Evolutionary conservation across 2,329 filamentous ascomycete species (phyloP), one percentile per base, ranked within the genome.

Genomic region (Clarireedia monteithiana): DNA sequence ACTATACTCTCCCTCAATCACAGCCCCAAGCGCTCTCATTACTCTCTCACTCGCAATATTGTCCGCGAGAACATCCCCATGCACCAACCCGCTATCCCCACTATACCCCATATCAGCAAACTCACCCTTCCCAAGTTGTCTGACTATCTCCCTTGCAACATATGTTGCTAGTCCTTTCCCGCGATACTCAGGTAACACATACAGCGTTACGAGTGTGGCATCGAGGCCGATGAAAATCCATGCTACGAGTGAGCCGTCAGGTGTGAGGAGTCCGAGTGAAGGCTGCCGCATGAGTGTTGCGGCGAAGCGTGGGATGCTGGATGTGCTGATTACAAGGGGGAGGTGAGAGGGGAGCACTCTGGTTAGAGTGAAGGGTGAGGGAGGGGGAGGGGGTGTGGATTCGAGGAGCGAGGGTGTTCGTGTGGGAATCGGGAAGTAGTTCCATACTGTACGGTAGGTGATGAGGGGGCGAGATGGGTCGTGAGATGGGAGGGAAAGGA

Each of bases 171-270:
- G 56, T 2, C 67, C 65, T 14, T 55, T 62, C 1, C 65, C 64
- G 20, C 67, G 57, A 17, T 66, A 49, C n/a, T 61, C 58, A 20
- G 61, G 60, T 9, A 64, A n/a, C 2, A 68, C 66, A 59, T 65
- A 68, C 7, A 68, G 47, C 0, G 67, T 69, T 7, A 63, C 64
- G 26, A 68, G 56, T 12, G 44, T 26, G 2, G 63, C 63, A 53
- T 67, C 66, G 30, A 68, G 59, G 5, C 64, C 65, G 3, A 68
- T 44, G 53, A 65, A 68, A 0, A 57, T 63, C 67, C 67, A 69
- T 1, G 66, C 67, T 1, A 64, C 60, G 36, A 67, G 39, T 23
- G 60, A 58, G 1, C 56, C 59, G 0, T 58, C 30, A 0, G 46
- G 5, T 49, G 62, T 50, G 2, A 68, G 40, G 10, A 69, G 36